phyloP scores from a whole-genome alignment of 169 alveolate species.

The Plasmodium fragile region DNA sequence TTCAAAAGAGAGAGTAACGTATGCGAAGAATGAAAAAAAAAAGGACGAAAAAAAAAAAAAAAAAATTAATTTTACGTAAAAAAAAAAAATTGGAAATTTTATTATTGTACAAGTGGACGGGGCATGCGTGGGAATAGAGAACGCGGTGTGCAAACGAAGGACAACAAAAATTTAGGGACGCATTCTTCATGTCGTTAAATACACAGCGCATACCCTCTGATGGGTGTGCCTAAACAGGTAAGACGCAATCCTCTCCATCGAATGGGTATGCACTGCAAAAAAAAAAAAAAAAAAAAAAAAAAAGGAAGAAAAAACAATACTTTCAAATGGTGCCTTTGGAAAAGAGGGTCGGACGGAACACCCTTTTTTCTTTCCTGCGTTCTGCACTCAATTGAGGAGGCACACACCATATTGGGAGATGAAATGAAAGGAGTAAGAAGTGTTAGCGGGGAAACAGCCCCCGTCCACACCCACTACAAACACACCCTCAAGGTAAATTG shows the following conservation, averaged over 20 bases:
- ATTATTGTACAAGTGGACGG: neutral
- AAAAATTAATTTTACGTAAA: neutral
- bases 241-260: neutral
- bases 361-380: neutral
- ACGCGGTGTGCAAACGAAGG: neutral
- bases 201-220: neutral
- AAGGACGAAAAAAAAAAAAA: neutral
- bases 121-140: neutral
- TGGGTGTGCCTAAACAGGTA: neutral
- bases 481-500: neutral
- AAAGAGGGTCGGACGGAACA: neutral
- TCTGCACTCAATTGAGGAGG: neutral
- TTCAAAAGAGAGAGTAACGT: neutral
- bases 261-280: neutral
- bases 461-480: neutral
- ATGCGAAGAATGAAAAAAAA: neutral
- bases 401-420: neutral
- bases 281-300: no score
- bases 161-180: neutral
- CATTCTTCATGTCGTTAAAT: neutral
- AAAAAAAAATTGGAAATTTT: neutral
- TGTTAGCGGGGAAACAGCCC: neutral
- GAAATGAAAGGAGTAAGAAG: neutral
- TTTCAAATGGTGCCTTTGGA: neutral
- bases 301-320: neutral